Base-by-base conservation (phyloP, 768 basidiomycete species). In the Crepidotus variabilis region DNA sequence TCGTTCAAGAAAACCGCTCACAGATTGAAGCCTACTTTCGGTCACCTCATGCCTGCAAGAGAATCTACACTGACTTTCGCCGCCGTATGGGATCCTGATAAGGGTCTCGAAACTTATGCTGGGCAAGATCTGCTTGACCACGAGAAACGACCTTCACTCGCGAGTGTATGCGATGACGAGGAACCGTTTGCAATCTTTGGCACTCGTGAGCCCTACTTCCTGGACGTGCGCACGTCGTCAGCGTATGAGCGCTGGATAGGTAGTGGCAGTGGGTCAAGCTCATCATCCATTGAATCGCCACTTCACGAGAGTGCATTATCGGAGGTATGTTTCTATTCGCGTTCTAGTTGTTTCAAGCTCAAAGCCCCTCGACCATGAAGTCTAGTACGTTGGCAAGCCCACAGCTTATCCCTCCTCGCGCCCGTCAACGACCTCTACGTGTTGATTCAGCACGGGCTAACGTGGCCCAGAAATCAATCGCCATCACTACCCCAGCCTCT, bases 21-120 rank as follows among this genome's bases (percentile, higher is more conserved):
- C 39, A 43, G 39, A 43, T 20, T 43, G 39, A 43, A 43, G 39
- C 39, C 39, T 5, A 20, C 39, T 43, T 11, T 43, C 13, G 39
- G 39, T 20, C 22, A 52, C 23, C 35, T 28, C 2, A 46, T 46
- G 20, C 52, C 23, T 39, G 9, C 56, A 24, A 39, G 51, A 18
- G 48, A 57, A 20, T 57, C 57, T 10, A 21, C 33, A 8, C 52
- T 63, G 20, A 58, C 59, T 0, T 60, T 63, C 33, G 61, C 61
- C 33, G 61, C 58, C 14, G 54, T 63, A 9, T 63, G 61, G 61
- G 61, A 63, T 39, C 61, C 61, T 24, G 58, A 60, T 28, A 53
- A 39, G 8, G 61, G 61, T 1, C 50, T 63, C 18, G 57, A 63
- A 47, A 49, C 57, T 0, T 63, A 55, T 52, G 56, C 61, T 18